Percentiles rank a stretch among this genome's conserved stretches.
phyloP scores from a whole-genome alignment of 176 grass and related monocot genomes.

The Carex cristatella region DNA sequence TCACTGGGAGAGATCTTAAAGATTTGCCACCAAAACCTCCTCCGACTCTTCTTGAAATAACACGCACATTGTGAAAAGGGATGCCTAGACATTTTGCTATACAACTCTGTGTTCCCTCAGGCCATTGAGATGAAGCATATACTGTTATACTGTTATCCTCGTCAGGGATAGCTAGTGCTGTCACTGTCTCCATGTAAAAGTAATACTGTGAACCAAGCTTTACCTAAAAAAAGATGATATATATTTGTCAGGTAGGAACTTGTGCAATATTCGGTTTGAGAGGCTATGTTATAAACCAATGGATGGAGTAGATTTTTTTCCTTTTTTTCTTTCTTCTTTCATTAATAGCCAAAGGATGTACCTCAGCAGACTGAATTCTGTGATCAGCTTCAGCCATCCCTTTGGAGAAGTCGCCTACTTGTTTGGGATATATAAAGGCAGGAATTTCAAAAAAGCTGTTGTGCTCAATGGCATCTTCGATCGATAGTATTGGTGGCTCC shows the following conservation, averaged over 20 bases:
- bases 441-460: conserved; percentile 47
- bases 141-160: conserved; percentile 76
- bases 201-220: conserved; percentile 75
- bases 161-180: conserved; percentile 63
- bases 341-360: conserved; percentile 11
- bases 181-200: conserved; percentile 74
- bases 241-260: not conserved
- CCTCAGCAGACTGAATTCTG: conserved; percentile 51
- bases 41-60: conserved; percentile 72
- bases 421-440: conserved; percentile 25
- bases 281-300: not conserved
- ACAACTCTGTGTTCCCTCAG: conserved; percentile 31
- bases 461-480: conserved; percentile 59
- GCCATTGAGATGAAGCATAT: conserved; percentile 42
- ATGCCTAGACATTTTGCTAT: conserved; percentile 40
- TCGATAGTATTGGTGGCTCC: conserved; percentile 44
- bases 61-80: conserved; percentile 59
- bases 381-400: conserved; percentile 74
- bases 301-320: not conserved
- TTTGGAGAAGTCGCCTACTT: conserved; percentile 56
- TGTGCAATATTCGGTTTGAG: not conserved
- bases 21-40: conserved; percentile 76
- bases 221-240: conserved; percentile 32
- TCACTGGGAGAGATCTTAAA: conserved; percentile 32
- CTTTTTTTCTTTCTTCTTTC: not conserved